Evolutionary conservation across 2,329 filamentous ascomycete species (phyloP), one percentile per base, ranked within the genome.

Genomic region (Pseudogymnoascus sp.): DNA sequence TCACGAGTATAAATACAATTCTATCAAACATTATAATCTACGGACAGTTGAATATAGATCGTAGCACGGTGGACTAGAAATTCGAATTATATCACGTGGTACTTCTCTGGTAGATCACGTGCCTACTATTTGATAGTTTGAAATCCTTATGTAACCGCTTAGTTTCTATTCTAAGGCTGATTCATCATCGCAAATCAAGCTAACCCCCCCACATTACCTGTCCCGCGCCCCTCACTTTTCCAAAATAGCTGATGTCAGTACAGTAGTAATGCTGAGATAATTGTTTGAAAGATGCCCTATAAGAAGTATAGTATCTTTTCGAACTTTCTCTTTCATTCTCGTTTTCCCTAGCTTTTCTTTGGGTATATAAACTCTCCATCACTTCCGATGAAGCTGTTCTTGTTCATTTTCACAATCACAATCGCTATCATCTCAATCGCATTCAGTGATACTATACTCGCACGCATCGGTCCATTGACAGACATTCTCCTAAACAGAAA

Each of bases 391-490:
- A 73, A 65, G 69, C 60, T 71, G 45, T 63, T 71, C 61, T 45
- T 73, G 3, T 28, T 72, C 10, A 28, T 71, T 19, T 68, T 70
- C 39, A 71, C 72, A 28, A 67, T 70, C 45, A 65, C 51, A 10
- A 62, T 71, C 63, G 72, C 72, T 66, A 62, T 71, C 31, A 63
- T 71, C 14, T 70, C 71, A 36, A 65, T 72, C 62, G 57, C 65
- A 60, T 73, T 68, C 66, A 69, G 67, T 67, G 67, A 69, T 45
- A 51, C 67, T n/a, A 67, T 73, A 34, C 43, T 67, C 54, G 61
- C 61, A 1, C 62, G 65, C 13, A 31, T 41, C 54, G 25, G 16
- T 23, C 60, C 34, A 28, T 62, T 64, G 37, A 67, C 60, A 28
- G 66, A 63, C 37, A n/a, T n/a, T n/a, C 45, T 67, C 4, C 62